phyloP scores from a whole-genome alignment of 177 flowering plant species.

The Vitis hybrid region DNA sequence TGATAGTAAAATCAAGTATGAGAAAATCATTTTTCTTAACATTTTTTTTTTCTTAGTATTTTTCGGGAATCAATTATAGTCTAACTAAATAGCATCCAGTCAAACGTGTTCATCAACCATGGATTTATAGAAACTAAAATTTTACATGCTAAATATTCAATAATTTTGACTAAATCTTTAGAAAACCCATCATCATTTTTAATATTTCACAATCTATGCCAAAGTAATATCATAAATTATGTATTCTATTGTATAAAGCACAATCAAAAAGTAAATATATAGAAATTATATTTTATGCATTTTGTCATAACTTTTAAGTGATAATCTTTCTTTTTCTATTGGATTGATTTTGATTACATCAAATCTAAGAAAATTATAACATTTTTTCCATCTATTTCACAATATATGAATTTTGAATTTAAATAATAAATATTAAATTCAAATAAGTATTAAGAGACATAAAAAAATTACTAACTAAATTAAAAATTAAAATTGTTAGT shows the following conservation, averaged over 20 bases:
- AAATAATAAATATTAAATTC: too few relatives aligned
- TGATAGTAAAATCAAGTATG: too few relatives aligned
- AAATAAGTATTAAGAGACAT: too few relatives aligned
- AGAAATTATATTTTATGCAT: neutral
- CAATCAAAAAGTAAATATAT: neutral
- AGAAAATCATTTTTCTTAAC: too few relatives aligned
- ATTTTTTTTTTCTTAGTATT: neutral
- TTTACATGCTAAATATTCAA: neutral
- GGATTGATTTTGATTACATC: too few relatives aligned
- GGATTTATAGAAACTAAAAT: neutral
- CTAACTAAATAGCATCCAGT: neutral
- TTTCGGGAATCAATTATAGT: neutral
- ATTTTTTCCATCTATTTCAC: too few relatives aligned
- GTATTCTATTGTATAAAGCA: neutral
- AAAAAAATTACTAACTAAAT: too few relatives aligned
- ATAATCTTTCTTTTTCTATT: too few relatives aligned
- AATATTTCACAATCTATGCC: neutral
- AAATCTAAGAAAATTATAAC: too few relatives aligned
- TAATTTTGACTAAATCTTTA: constrained; percentile 1
- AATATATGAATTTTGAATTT: too few relatives aligned
- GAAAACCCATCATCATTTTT: neutral
- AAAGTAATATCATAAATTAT: neutral
- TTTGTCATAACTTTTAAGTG: too few relatives aligned
- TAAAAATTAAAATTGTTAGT: too few relatives aligned
- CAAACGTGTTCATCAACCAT: neutral